Base-by-base conservation (phyloP, 176 grass and related monocot species). In the Oryza meyeriana region DNA sequence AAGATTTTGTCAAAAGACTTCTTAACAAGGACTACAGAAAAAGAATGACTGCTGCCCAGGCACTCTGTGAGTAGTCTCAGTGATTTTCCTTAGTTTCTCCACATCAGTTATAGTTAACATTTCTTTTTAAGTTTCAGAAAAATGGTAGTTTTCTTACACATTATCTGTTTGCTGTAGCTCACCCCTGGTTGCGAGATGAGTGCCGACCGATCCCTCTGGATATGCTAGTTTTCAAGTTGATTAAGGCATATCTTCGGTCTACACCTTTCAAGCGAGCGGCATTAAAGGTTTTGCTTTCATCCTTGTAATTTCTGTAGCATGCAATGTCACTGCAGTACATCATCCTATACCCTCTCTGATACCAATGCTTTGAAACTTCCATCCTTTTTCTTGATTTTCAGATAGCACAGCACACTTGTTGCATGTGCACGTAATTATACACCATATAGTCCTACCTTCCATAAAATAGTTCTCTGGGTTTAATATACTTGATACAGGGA, bases 11-110 rank as follows among this genome's bases (percentile, higher is more conserved):
- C 50, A 96, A 93, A 88, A 87, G 97, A 69, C 87, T 99, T 81
- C 91, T 99, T 52, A 99, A 92, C 74, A 99, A 99, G 81, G 97
- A 99, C 79, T 99, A 99, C 34, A 94, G 97, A 81, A 99, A 99
- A 84, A 93, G 97, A 83, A 94, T 99, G 89, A 96, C 97, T 71
- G 97, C 97, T 88, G 91, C 89, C 28, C 93, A 99, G 89, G 97
- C 97, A 87, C 85, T 99, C 32, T 88, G 97, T 99, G 90, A 85
- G 86, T 86, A 48, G 29, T 84, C 41, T 52, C 29, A 30, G 28
- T 62, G 20, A 40, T 24, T 36, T 27, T 63, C 9, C 55, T 69
- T 69, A 61, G 45, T 42, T 40, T 71, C 20, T 34, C 8, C 22
- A 22, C 40, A 64, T 44, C 7, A 76, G 66, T 50, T 76, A 38